phyloP scores from a whole-genome alignment of 495 filamentous ascomycete species.

The Sphaerosporella brunnea region DNA sequence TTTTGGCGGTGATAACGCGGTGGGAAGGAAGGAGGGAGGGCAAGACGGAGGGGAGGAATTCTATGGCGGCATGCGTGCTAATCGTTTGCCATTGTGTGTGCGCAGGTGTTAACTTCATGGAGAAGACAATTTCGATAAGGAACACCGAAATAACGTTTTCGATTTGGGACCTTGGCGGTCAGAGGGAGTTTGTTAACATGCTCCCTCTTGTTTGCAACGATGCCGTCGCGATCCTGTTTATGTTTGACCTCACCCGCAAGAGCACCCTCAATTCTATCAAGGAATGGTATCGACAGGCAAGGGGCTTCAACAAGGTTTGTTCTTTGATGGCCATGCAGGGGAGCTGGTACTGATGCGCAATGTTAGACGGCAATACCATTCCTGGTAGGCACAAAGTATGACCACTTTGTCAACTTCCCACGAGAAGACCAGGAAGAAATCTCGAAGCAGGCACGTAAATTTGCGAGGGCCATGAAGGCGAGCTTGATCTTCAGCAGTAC shows the following conservation, averaged over 20 bases:
- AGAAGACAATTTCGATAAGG: conserved; percentile 97
- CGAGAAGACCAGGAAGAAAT: conserved; percentile 97
- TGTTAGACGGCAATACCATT: conserved; percentile 76
- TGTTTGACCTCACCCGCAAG: conserved; percentile 97
- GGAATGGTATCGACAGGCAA: conserved; percentile 96
- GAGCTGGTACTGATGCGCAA: neutral
- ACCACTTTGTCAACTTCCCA: conserved; percentile 97
- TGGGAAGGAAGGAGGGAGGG: too few relatives aligned
- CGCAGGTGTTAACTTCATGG: conserved; percentile 93
- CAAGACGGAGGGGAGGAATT: too few relatives aligned
- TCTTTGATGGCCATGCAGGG: neutral
- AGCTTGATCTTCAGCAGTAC: conserved; percentile 96
- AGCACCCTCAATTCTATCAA: conserved; percentile 97
- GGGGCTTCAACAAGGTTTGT: conserved; percentile 79
- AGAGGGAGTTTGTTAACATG: conserved; percentile 99
- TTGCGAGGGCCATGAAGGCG: conserved; percentile 95
- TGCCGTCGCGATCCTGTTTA: conserved; percentile 93
- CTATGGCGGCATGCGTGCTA: too few relatives aligned
- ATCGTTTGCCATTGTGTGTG: too few relatives aligned
- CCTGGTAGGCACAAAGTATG: conserved; percentile 91
- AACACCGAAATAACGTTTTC: conserved; percentile 99
- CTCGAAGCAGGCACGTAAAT: conserved; percentile 83
- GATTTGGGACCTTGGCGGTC: conserved; percentile 96
- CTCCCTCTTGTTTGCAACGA: conserved; percentile 96
- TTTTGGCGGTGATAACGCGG: too few relatives aligned